Conservation (phyloP, 1,284 basidiomycete species). For the Trichosporon sp. region DNA sequence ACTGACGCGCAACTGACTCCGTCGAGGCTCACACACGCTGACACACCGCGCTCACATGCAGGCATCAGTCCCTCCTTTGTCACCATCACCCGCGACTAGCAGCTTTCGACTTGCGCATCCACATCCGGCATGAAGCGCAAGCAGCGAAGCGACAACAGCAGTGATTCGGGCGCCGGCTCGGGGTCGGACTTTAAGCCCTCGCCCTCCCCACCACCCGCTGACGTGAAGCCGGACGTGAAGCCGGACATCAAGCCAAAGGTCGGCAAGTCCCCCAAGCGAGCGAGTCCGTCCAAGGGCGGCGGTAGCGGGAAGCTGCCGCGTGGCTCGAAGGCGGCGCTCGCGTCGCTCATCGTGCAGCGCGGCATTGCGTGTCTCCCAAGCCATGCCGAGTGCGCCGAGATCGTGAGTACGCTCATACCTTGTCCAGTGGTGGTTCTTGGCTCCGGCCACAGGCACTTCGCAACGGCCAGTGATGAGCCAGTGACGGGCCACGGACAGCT, state of each 20-base stretch:
- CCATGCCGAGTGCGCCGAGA: neutral
- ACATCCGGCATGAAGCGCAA: neutral
- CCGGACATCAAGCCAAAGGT: neutral
- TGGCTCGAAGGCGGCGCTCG: neutral
- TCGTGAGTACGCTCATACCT: neutral
- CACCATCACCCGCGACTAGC: neutral
- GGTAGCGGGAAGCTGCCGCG: neutral
- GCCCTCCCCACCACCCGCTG: neutral
- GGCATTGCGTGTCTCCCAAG: neutral
- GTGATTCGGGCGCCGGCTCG: neutral
- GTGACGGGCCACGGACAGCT: neutral
- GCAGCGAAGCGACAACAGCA: neutral
- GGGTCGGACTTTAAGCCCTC: neutral
- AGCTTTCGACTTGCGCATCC: neutral
- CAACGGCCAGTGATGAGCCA: neutral
- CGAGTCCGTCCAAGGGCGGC: neutral
- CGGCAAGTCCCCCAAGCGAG: neutral
- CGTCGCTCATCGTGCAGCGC: neutral
- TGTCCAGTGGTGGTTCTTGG: too few species aligned
- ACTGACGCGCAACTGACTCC: neutral
- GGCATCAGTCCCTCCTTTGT: neutral
- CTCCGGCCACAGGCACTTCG: too few species aligned
- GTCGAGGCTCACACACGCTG: neutral
- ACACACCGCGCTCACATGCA: neutral
- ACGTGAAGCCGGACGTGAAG: neutral